Percentiles rank a stretch among this genome's conserved stretches.
phyloP scores from a whole-genome alignment of 768 basidiomycete species.

The Serendipita sp. region DNA sequence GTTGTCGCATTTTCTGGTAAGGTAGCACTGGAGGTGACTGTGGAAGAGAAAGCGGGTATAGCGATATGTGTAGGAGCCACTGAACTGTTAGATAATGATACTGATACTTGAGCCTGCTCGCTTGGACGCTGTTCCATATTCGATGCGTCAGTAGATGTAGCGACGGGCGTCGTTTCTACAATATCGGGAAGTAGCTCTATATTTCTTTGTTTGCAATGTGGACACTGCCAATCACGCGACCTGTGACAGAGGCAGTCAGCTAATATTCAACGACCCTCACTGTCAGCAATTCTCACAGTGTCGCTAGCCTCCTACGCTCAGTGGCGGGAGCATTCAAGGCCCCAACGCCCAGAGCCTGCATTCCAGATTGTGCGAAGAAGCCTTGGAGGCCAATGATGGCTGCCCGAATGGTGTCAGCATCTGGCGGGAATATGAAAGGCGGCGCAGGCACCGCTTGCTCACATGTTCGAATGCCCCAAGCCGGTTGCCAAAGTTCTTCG shows the following conservation, averaged over 20 bases:
- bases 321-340: constrained; percentile 60
- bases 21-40: not conserved
- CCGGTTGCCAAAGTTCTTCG: constrained; percentile 94
- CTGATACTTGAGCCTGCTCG: not conserved
- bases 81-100: not conserved
- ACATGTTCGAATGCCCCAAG: constrained; percentile 96
- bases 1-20: not conserved
- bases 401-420: constrained; percentile 17
- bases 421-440: constrained; percentile 9
- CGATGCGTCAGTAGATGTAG: not conserved
- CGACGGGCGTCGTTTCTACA: not conserved
- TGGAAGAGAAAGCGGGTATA: not conserved
- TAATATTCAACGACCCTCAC: not conserved
- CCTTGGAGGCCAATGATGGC: constrained; percentile 81
- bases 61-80: not conserved
- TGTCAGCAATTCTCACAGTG: constrained; percentile 34
- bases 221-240: constrained; percentile 68
- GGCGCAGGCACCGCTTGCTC: constrained; percentile 12
- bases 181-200: constrained; percentile 58
- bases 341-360: constrained; percentile 74
- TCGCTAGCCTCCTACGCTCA: constrained; percentile 66
- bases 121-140: not conserved
- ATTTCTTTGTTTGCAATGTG: constrained; percentile 54
- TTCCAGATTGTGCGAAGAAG: constrained; percentile 79
- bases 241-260: constrained; percentile 16